Conservation (phyloP, 441 rosid species). For the Adansonia gregorii region DNA sequence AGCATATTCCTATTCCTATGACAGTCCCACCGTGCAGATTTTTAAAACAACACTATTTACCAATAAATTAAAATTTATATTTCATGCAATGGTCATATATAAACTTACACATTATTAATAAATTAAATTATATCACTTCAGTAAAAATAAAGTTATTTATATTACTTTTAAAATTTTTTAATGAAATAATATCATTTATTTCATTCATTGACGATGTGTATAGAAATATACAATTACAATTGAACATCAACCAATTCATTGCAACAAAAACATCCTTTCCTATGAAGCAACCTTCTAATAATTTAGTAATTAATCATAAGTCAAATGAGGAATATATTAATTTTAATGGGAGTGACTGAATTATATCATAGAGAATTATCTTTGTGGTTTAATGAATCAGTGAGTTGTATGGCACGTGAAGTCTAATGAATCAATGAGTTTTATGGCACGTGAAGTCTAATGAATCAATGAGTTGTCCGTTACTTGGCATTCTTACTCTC, state of each 20-base stretch:
- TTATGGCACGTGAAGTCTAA: neutral
- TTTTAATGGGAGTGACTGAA: neutral
- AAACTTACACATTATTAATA: no score
- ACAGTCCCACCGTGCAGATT: neutral
- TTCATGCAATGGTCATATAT: no score
- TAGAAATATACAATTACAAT: no score
- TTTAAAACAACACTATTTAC: neutral
- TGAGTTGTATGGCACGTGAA: neutral
- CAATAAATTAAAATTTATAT: neutral
- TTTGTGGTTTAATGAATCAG: neutral
- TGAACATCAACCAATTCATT: no score
- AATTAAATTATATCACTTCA: no score
- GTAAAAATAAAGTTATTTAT: no score
- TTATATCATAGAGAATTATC: neutral
- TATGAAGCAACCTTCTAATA: neutral
- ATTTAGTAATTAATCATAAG: neutral
- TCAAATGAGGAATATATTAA: neutral
- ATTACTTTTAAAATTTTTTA: no score
- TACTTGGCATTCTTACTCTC: neutral
- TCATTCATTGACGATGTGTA: no score
- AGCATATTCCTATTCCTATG: neutral
- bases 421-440: neutral
- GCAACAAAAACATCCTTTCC: neutral
- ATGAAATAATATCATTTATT: no score
- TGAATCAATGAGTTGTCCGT: neutral